phyloP scores from a whole-genome alignment of 176 grass and related monocot species.

The Ampelocalamus luodianensis region DNA sequence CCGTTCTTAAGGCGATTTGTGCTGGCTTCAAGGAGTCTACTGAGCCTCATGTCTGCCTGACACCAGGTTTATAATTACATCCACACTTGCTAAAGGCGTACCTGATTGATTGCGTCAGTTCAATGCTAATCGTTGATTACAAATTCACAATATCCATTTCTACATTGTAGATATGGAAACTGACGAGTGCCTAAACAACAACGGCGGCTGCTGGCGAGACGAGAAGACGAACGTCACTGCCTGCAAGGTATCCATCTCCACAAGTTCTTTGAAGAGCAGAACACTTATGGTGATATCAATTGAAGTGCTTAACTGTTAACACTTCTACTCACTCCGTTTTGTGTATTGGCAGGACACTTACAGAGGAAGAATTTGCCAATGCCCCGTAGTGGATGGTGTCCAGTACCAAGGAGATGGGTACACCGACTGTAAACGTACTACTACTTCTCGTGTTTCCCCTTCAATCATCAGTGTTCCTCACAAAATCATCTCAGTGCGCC shows the following conservation, averaged over 20 bases:
- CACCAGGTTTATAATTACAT: slow-evolving; percentile 47
- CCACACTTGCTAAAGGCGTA: neutral
- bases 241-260: slow-evolving; percentile 52
- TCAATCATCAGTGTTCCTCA: neutral
- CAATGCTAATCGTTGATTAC: neutral
- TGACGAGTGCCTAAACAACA: slow-evolving; percentile 66
- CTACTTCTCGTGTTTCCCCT: neutral
- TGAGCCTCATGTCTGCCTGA: slow-evolving; percentile 82
- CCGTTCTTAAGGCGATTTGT: slow-evolving; percentile 86
- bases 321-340: neutral
- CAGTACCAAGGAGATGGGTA: slow-evolving; percentile 87
- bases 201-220: slow-evolving; percentile 83
- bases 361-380: slow-evolving; percentile 80
- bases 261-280: neutral
- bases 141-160: neutral
- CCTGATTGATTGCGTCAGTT: neutral
- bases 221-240: slow-evolving; percentile 65
- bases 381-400: slow-evolving; percentile 67
- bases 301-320: neutral
- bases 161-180: slow-evolving; percentile 67
- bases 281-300: neutral
- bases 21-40: slow-evolving; percentile 86
- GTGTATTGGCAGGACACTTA: slow-evolving; percentile 72
- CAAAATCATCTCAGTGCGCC: neutral
- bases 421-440: slow-evolving; percentile 67